A percentile compares a stretch with the other conserved stretches of the same genome.
phyloP scores from a whole-genome alignment of 129 eudicot genomes.

The Cynara cardunculus region DNA sequence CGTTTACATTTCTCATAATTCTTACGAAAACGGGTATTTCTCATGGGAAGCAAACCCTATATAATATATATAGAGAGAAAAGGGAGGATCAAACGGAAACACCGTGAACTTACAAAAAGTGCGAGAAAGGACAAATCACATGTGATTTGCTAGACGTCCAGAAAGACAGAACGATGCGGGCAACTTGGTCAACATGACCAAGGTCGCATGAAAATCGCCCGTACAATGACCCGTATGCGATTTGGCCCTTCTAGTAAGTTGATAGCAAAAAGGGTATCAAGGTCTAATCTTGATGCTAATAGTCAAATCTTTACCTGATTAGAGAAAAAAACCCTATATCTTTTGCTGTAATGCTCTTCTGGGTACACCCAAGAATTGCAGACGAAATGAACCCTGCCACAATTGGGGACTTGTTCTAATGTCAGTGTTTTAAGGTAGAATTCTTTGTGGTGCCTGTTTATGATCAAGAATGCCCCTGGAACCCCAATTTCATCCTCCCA shows the following conservation, averaged over 20 bases:
- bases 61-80: too few relatives aligned
- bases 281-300: neutral
- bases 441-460: conserved; percentile 43
- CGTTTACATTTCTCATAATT: too few relatives aligned
- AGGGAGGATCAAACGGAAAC: too few relatives aligned
- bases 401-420: conserved; percentile 33
- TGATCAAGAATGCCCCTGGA: conserved; percentile 58
- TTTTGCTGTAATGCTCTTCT: conserved; percentile 13
- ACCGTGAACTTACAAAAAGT: neutral
- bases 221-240: too few relatives aligned
- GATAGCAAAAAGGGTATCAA: neutral
- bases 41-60: too few relatives aligned
- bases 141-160: neutral
- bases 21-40: too few relatives aligned
- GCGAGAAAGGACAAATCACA: neutral
- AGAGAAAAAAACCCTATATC: conserved; percentile 51
- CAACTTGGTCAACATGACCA: neutral
- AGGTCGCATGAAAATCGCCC: too few relatives aligned
- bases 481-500: conserved; percentile 43
- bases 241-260: too few relatives aligned
- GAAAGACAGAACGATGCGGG: neutral
- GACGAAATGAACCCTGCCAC: conserved; percentile 46
- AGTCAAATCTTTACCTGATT: conserved; percentile 37
- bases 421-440: conserved; percentile 60
- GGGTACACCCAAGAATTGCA: conserved; percentile 80